Conservation (phyloP, 495 filamentous ascomycete genomes). For the Bacidia gigantensis region DNA sequence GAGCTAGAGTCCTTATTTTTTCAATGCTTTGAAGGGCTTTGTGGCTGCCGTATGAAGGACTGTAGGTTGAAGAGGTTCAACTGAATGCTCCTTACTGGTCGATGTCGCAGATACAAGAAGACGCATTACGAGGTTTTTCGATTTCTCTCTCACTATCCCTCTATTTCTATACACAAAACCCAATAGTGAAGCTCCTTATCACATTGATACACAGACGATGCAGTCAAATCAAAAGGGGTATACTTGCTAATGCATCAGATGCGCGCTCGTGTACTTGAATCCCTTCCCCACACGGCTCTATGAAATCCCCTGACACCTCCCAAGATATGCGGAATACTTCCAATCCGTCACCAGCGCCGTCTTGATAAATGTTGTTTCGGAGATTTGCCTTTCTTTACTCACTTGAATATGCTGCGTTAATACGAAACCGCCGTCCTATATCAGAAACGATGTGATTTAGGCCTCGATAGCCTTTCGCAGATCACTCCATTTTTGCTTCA, state of each 20-base stretch:
- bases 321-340: not conserved
- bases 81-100: no score
- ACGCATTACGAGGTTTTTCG: no score
- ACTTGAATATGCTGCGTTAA: not conserved
- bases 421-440: not conserved
- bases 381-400: not conserved
- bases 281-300: not conserved
- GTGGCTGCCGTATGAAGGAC: no score
- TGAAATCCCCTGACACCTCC: not conserved
- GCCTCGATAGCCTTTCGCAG: conserved; percentile 51
- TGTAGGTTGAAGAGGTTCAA: no score
- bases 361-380: not conserved
- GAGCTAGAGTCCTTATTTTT: no score
- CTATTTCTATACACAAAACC: not conserved
- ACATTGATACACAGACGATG: not conserved
- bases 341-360: not conserved
- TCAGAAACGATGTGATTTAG: conserved; percentile 1
- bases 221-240: not conserved
- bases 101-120: no score
- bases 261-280: not conserved
- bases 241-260: not conserved
- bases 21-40: no score
- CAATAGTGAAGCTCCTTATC: not conserved
- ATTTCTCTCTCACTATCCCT: no score
- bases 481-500: conserved; percentile 70